phyloP scores from a whole-genome alignment of 208 protist species.

The Polymyxa betae region DNA sequence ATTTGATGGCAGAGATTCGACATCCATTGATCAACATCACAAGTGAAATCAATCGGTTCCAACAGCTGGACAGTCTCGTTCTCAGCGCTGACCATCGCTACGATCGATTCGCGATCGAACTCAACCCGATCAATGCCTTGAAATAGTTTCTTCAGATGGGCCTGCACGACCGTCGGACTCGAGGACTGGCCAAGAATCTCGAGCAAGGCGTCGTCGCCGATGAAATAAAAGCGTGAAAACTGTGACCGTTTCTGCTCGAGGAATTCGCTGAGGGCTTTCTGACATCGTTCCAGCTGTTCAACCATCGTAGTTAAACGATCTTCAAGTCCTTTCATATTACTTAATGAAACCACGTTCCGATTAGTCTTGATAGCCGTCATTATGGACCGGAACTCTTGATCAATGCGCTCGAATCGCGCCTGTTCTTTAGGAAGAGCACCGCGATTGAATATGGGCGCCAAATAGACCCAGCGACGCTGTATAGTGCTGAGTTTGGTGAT shows the following conservation, averaged over 20 bases:
- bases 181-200: conserved; percentile 84
- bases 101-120: conserved; percentile 85
- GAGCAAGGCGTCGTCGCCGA: conserved; percentile 97
- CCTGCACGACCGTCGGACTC: conserved; percentile 92
- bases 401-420: conserved; percentile 89
- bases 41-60: conserved; percentile 85
- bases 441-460: conserved; percentile 96
- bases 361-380: conserved; percentile 84
- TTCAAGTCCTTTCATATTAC: conserved; percentile 79
- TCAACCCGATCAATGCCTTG: conserved; percentile 91
- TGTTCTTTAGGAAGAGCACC: conserved; percentile 93
- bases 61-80: conserved; percentile 88
- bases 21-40: conserved; percentile 93
- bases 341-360: conserved; percentile 81
- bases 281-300: conserved; percentile 93
- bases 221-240: conserved; percentile 95
- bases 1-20: conserved; percentile 85
- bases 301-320: conserved; percentile 83
- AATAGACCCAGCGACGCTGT: conserved; percentile 96
- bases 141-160: conserved; percentile 97
- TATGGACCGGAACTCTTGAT: conserved; percentile 88
- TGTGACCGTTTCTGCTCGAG: conserved; percentile 91
- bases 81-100: conserved; percentile 84
- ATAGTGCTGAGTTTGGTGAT: conserved; percentile 91
- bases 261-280: conserved; percentile 94